A percentile compares a stretch with the other conserved stretches of the same genome.
phyloP scores from a whole-genome alignment of 108 stramenopile genomes.

The Cyclotella cryptica region DNA sequence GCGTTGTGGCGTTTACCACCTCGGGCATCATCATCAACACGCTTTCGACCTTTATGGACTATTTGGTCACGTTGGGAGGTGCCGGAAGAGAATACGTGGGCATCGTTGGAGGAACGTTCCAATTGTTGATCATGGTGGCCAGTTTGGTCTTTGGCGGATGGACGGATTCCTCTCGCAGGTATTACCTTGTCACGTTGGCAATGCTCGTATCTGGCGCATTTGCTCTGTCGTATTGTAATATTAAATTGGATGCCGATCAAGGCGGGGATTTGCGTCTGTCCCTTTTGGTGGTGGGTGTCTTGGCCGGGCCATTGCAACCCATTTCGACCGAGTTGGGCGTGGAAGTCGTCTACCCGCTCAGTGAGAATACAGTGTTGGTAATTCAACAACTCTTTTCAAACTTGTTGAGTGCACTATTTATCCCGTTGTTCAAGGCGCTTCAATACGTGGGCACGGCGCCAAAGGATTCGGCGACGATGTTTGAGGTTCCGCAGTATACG shows the following conservation, averaged over 20 bases:
- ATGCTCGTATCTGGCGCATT: slow-evolving; percentile 89
- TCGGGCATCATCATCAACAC: slow-evolving; percentile 91
- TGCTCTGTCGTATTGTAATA: slow-evolving; percentile 85
- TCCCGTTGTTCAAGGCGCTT: slow-evolving; percentile 87
- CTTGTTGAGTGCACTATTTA: slow-evolving; percentile 85
- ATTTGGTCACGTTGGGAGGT: slow-evolving; percentile 85
- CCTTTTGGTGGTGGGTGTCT: slow-evolving; percentile 77
- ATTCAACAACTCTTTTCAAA: slow-evolving; percentile 93
- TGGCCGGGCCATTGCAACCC: slow-evolving; percentile 92
- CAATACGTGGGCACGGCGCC: slow-evolving; percentile 66
- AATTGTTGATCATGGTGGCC: slow-evolving; percentile 88
- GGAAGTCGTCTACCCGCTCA: slow-evolving; percentile 87
- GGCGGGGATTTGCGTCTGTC: slow-evolving; percentile 76
- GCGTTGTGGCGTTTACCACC: slow-evolving; percentile 83
- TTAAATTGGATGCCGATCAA: slow-evolving; percentile 78
- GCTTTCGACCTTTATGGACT: slow-evolving; percentile 91
- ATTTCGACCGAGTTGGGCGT: slow-evolving; percentile 91
- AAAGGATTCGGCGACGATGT: slow-evolving; percentile 40
- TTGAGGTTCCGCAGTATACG: slow-evolving; percentile 76
- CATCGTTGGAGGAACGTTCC: slow-evolving; percentile 88
- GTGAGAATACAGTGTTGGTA: slow-evolving; percentile 91
- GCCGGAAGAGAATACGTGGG: slow-evolving; percentile 82
- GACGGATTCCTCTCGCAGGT: slow-evolving; percentile 84
- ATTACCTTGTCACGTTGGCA: slow-evolving; percentile 82
- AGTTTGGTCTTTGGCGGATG: slow-evolving; percentile 85